A percentile compares a stretch with the other conserved stretches of the same genome.
phyloP scores from a whole-genome alignment of 192 early-diverging fungal species.

The Coemansia sp. region DNA sequence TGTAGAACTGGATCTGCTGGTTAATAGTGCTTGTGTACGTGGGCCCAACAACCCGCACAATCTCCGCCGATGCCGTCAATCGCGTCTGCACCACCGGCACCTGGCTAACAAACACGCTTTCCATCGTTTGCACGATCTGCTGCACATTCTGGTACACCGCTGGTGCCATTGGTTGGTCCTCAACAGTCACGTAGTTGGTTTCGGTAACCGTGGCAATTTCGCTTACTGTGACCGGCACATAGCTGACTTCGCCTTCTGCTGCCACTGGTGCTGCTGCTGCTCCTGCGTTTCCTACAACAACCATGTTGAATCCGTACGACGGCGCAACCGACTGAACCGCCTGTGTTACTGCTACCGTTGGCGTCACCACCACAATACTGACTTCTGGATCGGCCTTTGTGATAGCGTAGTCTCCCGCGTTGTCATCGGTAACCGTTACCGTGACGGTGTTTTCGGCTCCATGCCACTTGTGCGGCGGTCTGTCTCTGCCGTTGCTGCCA shows the following conservation, averaged over 20 bases:
- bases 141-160: neutral
- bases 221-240: conserved; percentile 8
- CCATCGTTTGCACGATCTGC: neutral
- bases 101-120: conserved; percentile 1
- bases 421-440: neutral
- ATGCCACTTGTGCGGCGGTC: neutral
- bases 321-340: neutral
- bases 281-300: neutral
- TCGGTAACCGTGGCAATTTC: neutral
- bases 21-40: conserved; percentile 24
- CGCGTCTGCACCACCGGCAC: conserved; percentile 15
- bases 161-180: neutral
- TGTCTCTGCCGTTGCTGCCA: neutral
- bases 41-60: conserved; percentile 20
- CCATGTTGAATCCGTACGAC: neutral
- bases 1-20: neutral
- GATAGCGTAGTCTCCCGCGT: neutral
- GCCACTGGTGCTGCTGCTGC: neutral
- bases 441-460: neutral
- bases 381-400: neutral
- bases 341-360: neutral
- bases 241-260: neutral
- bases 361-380: neutral
- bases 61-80: conserved; percentile 11
- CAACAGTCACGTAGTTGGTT: neutral